These are phyloP conservation scores for Pisolithus albus DNA, from an alignment of 768 basidiomycete genomes.

Conservation along the genomic window DNA sequence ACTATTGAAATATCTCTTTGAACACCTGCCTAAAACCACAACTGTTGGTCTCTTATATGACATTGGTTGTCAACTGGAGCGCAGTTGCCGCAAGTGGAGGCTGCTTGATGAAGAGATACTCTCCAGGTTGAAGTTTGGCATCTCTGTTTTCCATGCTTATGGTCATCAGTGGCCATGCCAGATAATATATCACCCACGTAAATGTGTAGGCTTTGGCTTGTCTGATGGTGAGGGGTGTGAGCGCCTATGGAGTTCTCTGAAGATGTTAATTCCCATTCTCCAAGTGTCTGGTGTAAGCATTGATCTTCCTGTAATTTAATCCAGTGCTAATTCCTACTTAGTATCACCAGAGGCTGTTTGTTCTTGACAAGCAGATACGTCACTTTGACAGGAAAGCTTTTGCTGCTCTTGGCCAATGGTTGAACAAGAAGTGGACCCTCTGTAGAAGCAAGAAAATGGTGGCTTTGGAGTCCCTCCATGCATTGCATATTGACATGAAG, in stretches of 20 bases:
- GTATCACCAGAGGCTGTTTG: slow-evolving; percentile 7
- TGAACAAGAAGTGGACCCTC: neutral
- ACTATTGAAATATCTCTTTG: neutral
- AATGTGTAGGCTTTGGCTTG: slow-evolving; percentile 24
- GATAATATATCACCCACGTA: slow-evolving; percentile 28
- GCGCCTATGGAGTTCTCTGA: slow-evolving; percentile 25
- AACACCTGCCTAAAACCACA: too few species aligned
- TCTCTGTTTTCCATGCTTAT: slow-evolving; percentile 31
- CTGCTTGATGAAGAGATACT: too few species aligned
- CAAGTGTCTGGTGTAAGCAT: slow-evolving; percentile 14
- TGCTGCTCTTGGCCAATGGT: slow-evolving; percentile 4
- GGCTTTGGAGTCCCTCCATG: neutral
- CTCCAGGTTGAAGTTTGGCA: too few species aligned
- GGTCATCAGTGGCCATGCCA: slow-evolving; percentile 32
- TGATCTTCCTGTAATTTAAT: neutral
- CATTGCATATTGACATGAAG: neutral
- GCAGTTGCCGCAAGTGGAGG: too few species aligned
- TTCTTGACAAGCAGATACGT: slow-evolving; percentile 5
- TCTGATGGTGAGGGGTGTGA: slow-evolving; percentile 33
- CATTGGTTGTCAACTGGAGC: too few species aligned
- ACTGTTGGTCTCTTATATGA: too few species aligned
- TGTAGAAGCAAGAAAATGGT: neutral
- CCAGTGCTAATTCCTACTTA: neutral
- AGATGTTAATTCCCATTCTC: slow-evolving; percentile 15
- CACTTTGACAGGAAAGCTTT: neutral